These are phyloP conservation scores for Corinectria fuckeliana DNA, from an alignment of 2,329 filamentous ascomycete genomes.

Conservation along the genomic window DNA sequence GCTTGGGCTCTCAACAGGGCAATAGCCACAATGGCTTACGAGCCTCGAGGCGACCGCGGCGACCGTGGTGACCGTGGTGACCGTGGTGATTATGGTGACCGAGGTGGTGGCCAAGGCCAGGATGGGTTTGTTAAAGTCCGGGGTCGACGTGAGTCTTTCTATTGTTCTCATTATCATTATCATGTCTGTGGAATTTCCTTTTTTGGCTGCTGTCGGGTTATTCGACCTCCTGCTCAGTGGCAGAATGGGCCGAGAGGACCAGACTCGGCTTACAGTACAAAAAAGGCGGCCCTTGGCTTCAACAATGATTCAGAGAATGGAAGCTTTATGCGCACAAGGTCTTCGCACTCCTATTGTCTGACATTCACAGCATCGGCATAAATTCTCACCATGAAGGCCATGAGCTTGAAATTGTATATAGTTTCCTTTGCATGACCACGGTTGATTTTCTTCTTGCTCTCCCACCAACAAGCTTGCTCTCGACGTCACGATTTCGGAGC, in stretches of 20 bases:
- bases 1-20: conserved; percentile 28
- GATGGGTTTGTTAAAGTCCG: conserved; percentile 57
- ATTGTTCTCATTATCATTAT: conserved; percentile 9
- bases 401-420: background rate
- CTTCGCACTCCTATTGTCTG: background rate
- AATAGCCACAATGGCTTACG: conserved; percentile 56
- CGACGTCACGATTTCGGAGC: background rate
- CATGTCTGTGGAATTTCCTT: background rate
- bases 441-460: background rate
- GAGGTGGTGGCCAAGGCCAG: conserved; percentile 47
- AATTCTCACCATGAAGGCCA: too few relatives aligned
- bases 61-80: conserved; percentile 22
- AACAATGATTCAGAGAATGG: background rate
- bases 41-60: conserved; percentile 54
- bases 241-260: conserved; percentile 13
- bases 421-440: background rate
- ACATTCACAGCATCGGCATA: background rate
- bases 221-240: conserved; percentile 19
- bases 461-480: background rate
- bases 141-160: conserved; percentile 55
- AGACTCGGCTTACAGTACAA: background rate
- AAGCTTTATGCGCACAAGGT: background rate
- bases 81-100: conserved; percentile 53
- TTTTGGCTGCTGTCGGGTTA: background rate
- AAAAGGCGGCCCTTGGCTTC: background rate